Conservation (phyloP, 495 filamentous ascomycete genomes). For the Terfezia boudieri region DNA sequence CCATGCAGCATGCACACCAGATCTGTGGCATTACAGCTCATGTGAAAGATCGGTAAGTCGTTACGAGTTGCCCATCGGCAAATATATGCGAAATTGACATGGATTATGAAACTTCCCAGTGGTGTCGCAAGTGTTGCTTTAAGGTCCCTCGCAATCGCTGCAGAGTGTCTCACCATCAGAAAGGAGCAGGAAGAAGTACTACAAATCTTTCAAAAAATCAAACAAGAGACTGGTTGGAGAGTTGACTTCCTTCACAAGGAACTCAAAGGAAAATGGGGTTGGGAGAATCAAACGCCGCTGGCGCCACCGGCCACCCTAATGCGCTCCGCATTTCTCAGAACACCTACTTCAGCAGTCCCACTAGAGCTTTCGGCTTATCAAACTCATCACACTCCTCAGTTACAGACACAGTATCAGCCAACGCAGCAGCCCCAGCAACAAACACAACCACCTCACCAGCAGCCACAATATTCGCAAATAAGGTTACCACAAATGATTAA, state of each 20-base stretch:
- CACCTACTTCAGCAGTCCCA: background rate
- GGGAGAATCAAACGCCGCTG: conserved; percentile 28
- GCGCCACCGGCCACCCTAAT: conserved; percentile 7
- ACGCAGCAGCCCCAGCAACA: background rate
- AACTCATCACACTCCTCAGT: background rate
- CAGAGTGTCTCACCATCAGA: conserved; percentile 43
- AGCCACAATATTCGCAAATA: background rate
- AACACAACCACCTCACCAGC: background rate
- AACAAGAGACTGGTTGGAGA: conserved; percentile 58
- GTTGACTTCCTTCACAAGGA: conserved; percentile 42
- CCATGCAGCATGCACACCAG: conserved; percentile 49
- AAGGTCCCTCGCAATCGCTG: conserved; percentile 55
- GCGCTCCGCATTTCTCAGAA: background rate
- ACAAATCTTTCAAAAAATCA: conserved; percentile 49
- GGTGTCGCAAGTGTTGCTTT: conserved; percentile 56
- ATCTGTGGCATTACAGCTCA: conserved; percentile 78
- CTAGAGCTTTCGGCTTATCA: background rate
- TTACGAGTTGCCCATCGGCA: conserved; percentile 9
- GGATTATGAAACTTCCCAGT: conserved; percentile 6
- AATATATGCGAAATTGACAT: conserved; percentile 15
- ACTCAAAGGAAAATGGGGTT: conserved; percentile 58
- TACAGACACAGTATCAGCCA: background rate
- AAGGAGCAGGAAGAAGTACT: conserved; percentile 67
- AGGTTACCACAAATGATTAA: background rate
- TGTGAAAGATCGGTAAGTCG: conserved; percentile 38